These are phyloP conservation scores for Auricularia sp. DNA, from an alignment of 768 basidiomycete species.

Conservation along the genomic window DNA sequence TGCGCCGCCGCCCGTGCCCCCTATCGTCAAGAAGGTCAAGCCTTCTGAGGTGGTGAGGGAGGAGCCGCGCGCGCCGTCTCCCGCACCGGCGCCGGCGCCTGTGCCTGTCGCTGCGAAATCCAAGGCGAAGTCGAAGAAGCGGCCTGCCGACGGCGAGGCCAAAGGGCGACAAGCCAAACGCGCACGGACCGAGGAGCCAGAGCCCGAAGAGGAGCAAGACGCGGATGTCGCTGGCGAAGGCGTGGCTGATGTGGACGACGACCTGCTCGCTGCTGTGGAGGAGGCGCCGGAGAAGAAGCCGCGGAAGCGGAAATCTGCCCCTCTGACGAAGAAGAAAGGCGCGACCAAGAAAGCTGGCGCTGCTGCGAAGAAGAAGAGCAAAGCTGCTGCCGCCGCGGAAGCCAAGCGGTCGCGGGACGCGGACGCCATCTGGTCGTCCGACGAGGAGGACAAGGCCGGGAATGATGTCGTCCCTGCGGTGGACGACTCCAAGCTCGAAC, in stretches of 20 bases:
- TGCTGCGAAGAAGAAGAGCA: conserved; percentile 13
- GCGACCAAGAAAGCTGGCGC: conserved; percentile 20
- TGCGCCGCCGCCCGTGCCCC: neutral
- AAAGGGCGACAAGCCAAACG: neutral
- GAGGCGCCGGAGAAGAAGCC: conserved; percentile 7
- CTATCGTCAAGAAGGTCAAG: conserved; percentile 9
- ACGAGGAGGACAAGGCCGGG: conserved; percentile 29
- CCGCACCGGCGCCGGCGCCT: neutral
- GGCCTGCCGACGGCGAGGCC: neutral
- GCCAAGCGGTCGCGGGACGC: conserved; percentile 22
- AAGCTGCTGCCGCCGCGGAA: conserved; percentile 11
- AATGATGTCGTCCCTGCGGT: conserved; percentile 40
- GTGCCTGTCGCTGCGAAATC: conserved; percentile 2
- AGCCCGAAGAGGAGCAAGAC: conserved; percentile 44
- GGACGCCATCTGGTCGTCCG: neutral
- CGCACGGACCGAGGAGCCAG: conserved; percentile 14
- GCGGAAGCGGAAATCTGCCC: neutral
- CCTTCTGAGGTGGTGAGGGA: conserved; percentile 26
- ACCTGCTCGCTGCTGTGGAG: conserved; percentile 6
- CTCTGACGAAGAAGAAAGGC: conserved; percentile 22
- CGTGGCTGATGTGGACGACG: conserved; percentile 23
- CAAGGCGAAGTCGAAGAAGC: conserved; percentile 17
- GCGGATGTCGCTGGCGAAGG: conserved; percentile 16
- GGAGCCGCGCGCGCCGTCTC: conserved; percentile 35
- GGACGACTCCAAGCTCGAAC: conserved; percentile 41